phyloP scores from a whole-genome alignment of 306 rosid species.

The Castanopsis chinensis region DNA sequence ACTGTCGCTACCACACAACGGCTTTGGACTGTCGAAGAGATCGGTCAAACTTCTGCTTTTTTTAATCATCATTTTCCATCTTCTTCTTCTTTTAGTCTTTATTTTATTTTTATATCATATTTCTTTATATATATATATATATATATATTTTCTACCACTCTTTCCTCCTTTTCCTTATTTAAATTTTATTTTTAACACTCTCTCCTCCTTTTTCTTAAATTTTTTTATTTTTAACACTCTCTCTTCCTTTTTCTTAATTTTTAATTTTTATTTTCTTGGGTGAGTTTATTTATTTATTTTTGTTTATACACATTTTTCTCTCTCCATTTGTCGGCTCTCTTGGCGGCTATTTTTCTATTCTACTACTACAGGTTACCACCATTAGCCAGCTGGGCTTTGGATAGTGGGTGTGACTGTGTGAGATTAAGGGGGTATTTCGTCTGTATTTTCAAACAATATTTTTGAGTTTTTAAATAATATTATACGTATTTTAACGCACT shows the following conservation, averaged over 20 bases:
- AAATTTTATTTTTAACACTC: background rate
- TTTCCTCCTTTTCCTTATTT: too few species aligned
- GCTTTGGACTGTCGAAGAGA: conserved; percentile 30
- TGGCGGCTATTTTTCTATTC: conserved; percentile 5
- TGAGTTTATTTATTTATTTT: too few species aligned
- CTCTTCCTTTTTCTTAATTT: too few species aligned
- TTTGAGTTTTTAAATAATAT: too few species aligned
- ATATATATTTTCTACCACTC: background rate
- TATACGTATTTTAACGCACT: too few species aligned
- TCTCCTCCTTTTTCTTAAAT: too few species aligned
- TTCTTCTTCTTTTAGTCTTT: background rate
- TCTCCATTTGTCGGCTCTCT: conserved; percentile 18
- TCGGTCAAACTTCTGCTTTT: conserved; percentile 40
- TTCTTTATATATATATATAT: background rate
- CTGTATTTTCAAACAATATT: too few species aligned
- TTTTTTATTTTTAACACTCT: background rate
- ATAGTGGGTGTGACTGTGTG: background rate
- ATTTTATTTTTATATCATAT: background rate
- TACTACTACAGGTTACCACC: background rate
- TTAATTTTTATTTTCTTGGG: too few species aligned
- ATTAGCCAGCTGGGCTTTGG: background rate
- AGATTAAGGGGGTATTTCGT: too few species aligned
- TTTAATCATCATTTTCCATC: background rate
- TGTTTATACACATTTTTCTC: background rate
- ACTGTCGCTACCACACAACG: conserved; percentile 36